These are phyloP conservation scores for Lasiodiplodia sp. DNA, from an alignment of 2,329 filamentous ascomycete genomes.

Conservation along the genomic window DNA sequence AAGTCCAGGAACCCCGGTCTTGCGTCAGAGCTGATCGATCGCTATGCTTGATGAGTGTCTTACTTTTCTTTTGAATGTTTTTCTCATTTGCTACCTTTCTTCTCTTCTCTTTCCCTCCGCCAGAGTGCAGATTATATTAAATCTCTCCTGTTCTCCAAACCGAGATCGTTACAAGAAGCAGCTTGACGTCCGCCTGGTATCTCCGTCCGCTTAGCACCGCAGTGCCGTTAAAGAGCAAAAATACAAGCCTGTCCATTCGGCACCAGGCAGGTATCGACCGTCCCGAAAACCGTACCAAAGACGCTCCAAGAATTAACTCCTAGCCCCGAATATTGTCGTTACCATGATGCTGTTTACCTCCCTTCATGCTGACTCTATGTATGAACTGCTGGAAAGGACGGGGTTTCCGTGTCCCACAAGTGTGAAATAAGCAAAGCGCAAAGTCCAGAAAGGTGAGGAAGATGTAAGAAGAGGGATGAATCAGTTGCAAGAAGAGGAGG, in stretches of 20 bases:
- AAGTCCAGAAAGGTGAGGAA: not conserved
- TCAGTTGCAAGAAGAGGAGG: conserved; percentile 1
- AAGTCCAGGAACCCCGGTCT: no score
- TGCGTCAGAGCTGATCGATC: no score
- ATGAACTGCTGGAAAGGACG: conserved; percentile 18
- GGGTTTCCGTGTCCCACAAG: not conserved
- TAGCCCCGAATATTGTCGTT: not conserved
- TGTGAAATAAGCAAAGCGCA: not conserved
- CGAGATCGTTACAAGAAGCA: not conserved
- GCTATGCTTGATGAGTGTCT: no score
- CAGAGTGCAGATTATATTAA: not conserved
- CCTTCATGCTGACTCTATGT: conserved; percentile 13
- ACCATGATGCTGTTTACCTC: conserved; percentile 1
- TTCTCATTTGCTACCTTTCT: not conserved
- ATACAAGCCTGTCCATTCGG: not conserved
- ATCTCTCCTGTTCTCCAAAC: not conserved
- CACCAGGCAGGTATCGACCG: not conserved
- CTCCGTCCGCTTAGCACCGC: not conserved
- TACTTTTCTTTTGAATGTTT: not conserved
- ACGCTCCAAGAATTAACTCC: not conserved
- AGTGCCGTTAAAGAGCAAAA: not conserved
- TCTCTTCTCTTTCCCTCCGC: not conserved
- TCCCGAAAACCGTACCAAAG: not conserved
- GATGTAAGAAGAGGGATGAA: not conserved
- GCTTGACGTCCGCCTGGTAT: conserved; percentile 3